A percentile compares a stretch with the other conserved stretches of the same genome.
Evolutionary conservation across 2,329 filamentous ascomycete genomes (phyloP).

Genomic region (Bretziella fagacearum): DNA sequence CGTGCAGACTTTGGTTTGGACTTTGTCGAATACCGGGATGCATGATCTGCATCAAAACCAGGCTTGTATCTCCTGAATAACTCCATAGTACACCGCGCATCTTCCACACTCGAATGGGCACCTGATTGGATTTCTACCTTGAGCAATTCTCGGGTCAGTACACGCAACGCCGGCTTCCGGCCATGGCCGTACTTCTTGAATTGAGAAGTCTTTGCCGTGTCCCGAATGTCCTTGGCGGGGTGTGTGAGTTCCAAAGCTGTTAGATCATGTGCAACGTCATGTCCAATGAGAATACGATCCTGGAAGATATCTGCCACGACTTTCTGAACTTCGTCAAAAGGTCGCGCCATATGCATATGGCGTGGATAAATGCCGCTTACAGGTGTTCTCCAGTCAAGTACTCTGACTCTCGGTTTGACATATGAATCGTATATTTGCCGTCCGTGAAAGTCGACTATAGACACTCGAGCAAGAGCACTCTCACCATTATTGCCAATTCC

Average conservation of each 20-base stretch:
- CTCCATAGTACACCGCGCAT: conserved; percentile 80
- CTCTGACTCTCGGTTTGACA: conserved; percentile 57
- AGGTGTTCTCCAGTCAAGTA: conserved; percentile 79
- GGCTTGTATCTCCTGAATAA: conserved; percentile 71
- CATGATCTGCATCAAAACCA: conserved; percentile 67
- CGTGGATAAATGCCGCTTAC: conserved; percentile 67
- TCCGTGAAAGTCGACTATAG: conserved; percentile 85
- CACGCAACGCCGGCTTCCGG: conserved; percentile 48
- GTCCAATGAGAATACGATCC: conserved; percentile 61
- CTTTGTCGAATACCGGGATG: conserved; percentile 38
- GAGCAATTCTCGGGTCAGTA: conserved; percentile 39
- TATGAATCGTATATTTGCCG: conserved; percentile 88
- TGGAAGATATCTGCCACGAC: conserved; percentile 52
- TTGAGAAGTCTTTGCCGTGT: conserved; percentile 61
- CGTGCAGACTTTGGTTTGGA: neutral
- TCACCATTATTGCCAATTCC: conserved; percentile 58
- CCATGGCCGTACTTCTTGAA: conserved; percentile 56
- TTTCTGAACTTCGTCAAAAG: conserved; percentile 60
- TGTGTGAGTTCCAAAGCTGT: conserved; percentile 63
- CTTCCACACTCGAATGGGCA: conserved; percentile 51
- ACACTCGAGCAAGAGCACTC: conserved; percentile 70
- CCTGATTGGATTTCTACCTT: conserved; percentile 46
- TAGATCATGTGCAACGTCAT: conserved; percentile 67
- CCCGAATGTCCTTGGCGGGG: conserved; percentile 59
- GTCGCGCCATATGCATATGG: conserved; percentile 51